Evolutionary conservation across 2,329 filamentous ascomycete species (phyloP).

Genomic region (Verticillium tricorpus): DNA sequence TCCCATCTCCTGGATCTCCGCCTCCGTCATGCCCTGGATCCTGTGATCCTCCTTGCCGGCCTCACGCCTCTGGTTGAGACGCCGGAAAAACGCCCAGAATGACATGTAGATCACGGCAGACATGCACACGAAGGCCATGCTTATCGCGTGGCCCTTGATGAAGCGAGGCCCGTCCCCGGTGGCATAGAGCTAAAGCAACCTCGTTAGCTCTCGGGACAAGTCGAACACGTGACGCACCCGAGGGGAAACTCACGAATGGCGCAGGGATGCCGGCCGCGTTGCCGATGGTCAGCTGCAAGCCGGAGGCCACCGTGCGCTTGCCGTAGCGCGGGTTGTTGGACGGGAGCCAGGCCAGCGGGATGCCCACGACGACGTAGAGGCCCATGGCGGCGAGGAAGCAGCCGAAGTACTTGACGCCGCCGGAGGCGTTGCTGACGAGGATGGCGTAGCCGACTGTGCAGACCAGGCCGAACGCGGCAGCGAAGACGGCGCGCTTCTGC

Average conservation of each 20-base stretch:
- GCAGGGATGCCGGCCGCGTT: conserved; percentile 61
- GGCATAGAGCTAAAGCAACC: conserved; percentile 17
- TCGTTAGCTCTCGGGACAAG: too few species aligned
- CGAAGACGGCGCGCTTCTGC: conserved; percentile 51
- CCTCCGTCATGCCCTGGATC: conserved; percentile 20
- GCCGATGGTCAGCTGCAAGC: conserved; percentile 58
- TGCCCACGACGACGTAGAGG: conserved; percentile 42
- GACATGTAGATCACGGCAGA: conserved; percentile 36
- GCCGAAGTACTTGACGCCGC: conserved; percentile 55
- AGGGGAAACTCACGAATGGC: conserved; percentile 34
- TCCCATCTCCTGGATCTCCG: conserved; percentile 24
- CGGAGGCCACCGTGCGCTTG: conserved; percentile 58
- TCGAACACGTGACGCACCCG: too few species aligned
- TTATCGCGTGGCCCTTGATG: conserved; percentile 45
- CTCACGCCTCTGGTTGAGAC: conserved; percentile 28
- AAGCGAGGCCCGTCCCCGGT: conserved; percentile 36
- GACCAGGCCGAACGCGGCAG: conserved; percentile 45
- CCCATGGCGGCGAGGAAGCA: conserved; percentile 61
- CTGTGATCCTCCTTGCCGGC: conserved; percentile 22
- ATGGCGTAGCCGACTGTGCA: conserved; percentile 54
- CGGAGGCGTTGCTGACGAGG: conserved; percentile 47
- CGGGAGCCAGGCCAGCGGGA: conserved; percentile 37
- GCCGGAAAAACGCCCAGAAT: conserved; percentile 23
- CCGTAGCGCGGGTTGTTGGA: conserved; percentile 60
- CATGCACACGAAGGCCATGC: conserved; percentile 40